A percentile compares a stretch with the other conserved stretches of the same genome.
Conservation (phyloP, 352 stramenopile species). For the Phytophthora lateralis region DNA sequence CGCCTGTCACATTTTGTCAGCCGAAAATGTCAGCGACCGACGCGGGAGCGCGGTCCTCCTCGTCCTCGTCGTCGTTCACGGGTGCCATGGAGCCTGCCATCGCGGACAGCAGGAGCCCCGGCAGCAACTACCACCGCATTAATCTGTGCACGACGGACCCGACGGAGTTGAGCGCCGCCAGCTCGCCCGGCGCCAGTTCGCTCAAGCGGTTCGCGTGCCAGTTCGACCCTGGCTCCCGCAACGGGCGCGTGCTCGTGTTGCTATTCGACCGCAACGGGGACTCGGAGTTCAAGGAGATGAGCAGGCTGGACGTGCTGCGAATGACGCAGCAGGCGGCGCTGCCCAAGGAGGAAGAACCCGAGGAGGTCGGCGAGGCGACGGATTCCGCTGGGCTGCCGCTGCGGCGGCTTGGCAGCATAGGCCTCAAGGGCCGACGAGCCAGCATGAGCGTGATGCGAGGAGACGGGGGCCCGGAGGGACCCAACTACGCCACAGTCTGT, state of each 20-base stretch:
- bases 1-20: too few species aligned
- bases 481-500: slow-evolving; percentile 42
- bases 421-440: slow-evolving; percentile 27
- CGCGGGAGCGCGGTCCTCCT: slow-evolving; percentile 3
- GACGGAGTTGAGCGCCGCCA: slow-evolving; percentile 34
- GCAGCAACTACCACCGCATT: slow-evolving; percentile 46
- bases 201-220: slow-evolving; percentile 47
- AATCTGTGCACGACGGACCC: slow-evolving; percentile 32
- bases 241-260: slow-evolving; percentile 47
- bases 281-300: slow-evolving; percentile 58
- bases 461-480: slow-evolving; percentile 22
- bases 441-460: slow-evolving; percentile 28
- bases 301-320: slow-evolving; percentile 57
- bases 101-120: slow-evolving; percentile 9
- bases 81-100: slow-evolving; percentile 9
- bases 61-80: slow-evolving; percentile 2
- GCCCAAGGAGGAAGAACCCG: slow-evolving; percentile 22
- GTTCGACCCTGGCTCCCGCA: slow-evolving; percentile 49
- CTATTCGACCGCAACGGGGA: slow-evolving; percentile 60
- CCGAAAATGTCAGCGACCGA: background rate
- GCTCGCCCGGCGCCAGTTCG: slow-evolving; percentile 28
- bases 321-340: slow-evolving; percentile 59
- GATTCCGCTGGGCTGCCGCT: slow-evolving; percentile 17
- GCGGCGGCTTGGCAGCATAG: slow-evolving; percentile 27
- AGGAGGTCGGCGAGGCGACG: slow-evolving; percentile 17